Percentiles rank a stretch among this genome's conserved stretches.
These are phyloP conservation scores for Pseudocercospora eumusae DNA, from an alignment of 2,329 filamentous ascomycete genomes.

Conservation along the genomic window DNA sequence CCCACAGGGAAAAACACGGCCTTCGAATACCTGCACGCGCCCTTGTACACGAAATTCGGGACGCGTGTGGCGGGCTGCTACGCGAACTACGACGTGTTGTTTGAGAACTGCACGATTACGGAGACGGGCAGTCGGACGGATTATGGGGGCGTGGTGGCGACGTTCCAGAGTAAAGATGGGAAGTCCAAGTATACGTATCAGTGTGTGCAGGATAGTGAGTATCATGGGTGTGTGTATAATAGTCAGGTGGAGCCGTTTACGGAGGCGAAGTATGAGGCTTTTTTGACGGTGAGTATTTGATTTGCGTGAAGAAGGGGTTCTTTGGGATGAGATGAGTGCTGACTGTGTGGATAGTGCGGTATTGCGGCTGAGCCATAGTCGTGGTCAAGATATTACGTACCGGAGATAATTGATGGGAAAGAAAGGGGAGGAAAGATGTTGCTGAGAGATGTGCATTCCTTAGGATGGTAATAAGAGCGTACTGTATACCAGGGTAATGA, in stretches of 20 bases:
- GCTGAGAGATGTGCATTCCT: background rate
- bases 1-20: background rate
- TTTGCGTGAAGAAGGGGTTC: too few species aligned
- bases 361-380: conserved; percentile 13
- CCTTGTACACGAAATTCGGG: conserved; percentile 17
- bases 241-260: conserved; percentile 3
- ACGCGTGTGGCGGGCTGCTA: conserved; percentile 12
- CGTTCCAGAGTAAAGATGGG: conserved; percentile 7
- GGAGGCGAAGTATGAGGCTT: conserved; percentile 16
- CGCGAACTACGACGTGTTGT: conserved; percentile 17
- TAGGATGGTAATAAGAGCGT: background rate
- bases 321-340: too few species aligned
- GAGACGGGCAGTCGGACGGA: background rate
- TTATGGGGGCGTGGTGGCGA: conserved; percentile 7
- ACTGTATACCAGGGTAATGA: background rate
- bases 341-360: conserved; percentile 12
- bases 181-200: conserved; percentile 9
- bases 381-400: background rate
- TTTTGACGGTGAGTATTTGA: conserved; percentile 19
- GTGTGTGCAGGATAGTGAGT: conserved; percentile 16
- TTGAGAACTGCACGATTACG: conserved; percentile 10
- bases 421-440: background rate
- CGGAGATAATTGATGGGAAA: background rate
- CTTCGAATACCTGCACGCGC: conserved; percentile 19
- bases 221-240: conserved; percentile 18